These are phyloP conservation scores for Aspergillus transmontanensis DNA, from an alignment of 2,329 filamentous ascomycete species.

Conservation along the genomic window DNA sequence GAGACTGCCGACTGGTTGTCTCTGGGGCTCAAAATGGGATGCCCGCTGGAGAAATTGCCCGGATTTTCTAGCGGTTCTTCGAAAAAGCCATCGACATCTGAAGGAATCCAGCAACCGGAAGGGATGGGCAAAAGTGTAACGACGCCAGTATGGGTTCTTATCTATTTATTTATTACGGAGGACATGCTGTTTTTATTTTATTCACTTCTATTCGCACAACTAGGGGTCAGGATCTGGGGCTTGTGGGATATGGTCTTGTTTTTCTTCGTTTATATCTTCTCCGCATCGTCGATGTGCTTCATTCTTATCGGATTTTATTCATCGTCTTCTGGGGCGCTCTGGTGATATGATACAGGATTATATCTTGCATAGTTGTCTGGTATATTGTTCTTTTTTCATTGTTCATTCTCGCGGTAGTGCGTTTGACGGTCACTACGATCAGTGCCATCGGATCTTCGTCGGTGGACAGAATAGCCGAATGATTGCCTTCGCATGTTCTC, in stretches of 20 bases:
- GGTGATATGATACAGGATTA: slow-evolving; percentile 30
- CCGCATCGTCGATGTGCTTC: slow-evolving; percentile 18
- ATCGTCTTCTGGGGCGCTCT: slow-evolving; percentile 26
- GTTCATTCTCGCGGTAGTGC: slow-evolving; percentile 4
- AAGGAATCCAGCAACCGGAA: neutral
- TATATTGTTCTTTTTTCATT: slow-evolving; percentile 3
- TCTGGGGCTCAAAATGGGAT: slow-evolving; percentile 3
- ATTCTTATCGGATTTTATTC: slow-evolving; percentile 20
- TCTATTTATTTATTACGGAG: slow-evolving; percentile 5
- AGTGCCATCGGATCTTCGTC: neutral
- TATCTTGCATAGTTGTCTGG: slow-evolving; percentile 23
- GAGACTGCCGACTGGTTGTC: slow-evolving; percentile 11
- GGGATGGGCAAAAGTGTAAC: slow-evolving; percentile 8
- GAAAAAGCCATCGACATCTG: neutral
- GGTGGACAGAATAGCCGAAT: slow-evolving; percentile 1
- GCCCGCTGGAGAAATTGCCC: slow-evolving; percentile 3
- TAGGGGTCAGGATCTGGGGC: slow-evolving; percentile 14
- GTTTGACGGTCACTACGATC: slow-evolving; percentile 2
- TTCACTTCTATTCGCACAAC: neutral
- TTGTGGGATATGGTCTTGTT: slow-evolving; percentile 14
- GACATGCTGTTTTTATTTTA: slow-evolving; percentile 5
- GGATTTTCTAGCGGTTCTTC: neutral
- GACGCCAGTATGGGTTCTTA: slow-evolving; percentile 1
- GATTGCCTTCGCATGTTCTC: neutral
- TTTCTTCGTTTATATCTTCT: slow-evolving; percentile 18